Base-by-base conservation (phyloP, 202 grass and related monocot species). In the Zoysia matrella region DNA sequence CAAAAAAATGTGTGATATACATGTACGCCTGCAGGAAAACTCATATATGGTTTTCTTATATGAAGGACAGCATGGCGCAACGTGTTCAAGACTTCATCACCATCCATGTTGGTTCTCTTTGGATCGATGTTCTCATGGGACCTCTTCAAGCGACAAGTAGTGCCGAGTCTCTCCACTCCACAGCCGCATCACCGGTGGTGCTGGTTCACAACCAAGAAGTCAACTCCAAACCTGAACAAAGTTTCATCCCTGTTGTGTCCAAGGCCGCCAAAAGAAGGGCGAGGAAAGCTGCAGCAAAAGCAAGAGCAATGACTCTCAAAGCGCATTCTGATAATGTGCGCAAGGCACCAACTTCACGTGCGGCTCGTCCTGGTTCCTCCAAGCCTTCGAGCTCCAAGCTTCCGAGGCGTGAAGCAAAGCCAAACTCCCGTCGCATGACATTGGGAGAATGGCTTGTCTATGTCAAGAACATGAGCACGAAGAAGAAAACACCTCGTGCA, bases 381-480 rank as follows among this genome's bases (percentile, higher is more conserved):
- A 48, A 7, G 45, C 66, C 66, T 8, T 0, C 7, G 4, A 9
- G 15, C 7, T 3, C 7, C 0, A 69, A 9, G 1, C 15, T 10
- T 13, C 22, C 22, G 7, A 47, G 42, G 0, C 14, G 2, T 4
- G 15, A 47, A 15, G 15, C 4, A 0, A 8, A 16, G 0, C 67
- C 67, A 69, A 69, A 4, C 1, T 49, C 12, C 3, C 15, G 15
- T 3, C 15, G 8, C 1, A 47, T 15, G 1, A 49, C 45, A 4
- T 40, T 73, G 40, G 71, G 36, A 14, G 71, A 73, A 13, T 72
- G 50, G 18, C 18, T 48, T 2, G 2, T 13, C 1, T 12, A 0
- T 0, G 2, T 12, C 0, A 47, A 14, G 43, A 1, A 3, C 0
- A 7, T 1, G 2, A 7, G 10, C 1, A 2, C 48, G 7, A 52